Conservation (phyloP, 2,329 filamentous ascomycete genomes). For the Cladosporium sp. region DNA sequence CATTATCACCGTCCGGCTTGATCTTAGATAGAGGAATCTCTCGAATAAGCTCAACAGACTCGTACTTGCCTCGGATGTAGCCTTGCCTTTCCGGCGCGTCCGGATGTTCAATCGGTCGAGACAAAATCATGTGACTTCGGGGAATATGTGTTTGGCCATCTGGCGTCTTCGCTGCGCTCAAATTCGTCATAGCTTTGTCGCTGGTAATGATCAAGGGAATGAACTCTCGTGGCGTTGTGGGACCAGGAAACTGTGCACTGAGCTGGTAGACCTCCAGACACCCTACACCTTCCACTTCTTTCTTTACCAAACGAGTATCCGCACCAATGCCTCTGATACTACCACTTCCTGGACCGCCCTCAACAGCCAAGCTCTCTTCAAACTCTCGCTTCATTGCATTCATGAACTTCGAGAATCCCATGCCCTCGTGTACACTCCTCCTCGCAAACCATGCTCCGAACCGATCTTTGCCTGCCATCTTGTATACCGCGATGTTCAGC, state of each 20-base stretch:
- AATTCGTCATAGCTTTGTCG: conserved; percentile 46
- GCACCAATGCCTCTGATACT: conserved; percentile 82
- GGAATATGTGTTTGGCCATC: conserved; percentile 41
- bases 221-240: conserved; percentile 84
- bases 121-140: conserved; percentile 80
- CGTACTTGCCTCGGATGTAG: conserved; percentile 80
- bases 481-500: conserved; percentile 72
- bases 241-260: conserved; percentile 84
- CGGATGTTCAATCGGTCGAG: conserved; percentile 75
- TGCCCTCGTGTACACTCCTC: conserved; percentile 72
- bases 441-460: conserved; percentile 87
- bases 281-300: conserved; percentile 55
- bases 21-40: conserved; percentile 62
- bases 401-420: conserved; percentile 75
- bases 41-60: conserved; percentile 85
- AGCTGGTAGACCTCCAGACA: conserved; percentile 75
- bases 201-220: conserved; percentile 73
- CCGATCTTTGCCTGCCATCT: conserved; percentile 72
- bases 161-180: conserved; percentile 33
- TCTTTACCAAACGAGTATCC: conserved; percentile 66
- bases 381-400: conserved; percentile 75
- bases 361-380: conserved; percentile 66
- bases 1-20: conserved; percentile 26
- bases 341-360: conserved; percentile 65
- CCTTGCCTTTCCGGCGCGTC: conserved; percentile 66